Percentiles rank a stretch among this genome's conserved stretches.
These are phyloP conservation scores for Monosporascus sp. DNA, from an alignment of 2,329 filamentous ascomycete species.

Conservation along the genomic window DNA sequence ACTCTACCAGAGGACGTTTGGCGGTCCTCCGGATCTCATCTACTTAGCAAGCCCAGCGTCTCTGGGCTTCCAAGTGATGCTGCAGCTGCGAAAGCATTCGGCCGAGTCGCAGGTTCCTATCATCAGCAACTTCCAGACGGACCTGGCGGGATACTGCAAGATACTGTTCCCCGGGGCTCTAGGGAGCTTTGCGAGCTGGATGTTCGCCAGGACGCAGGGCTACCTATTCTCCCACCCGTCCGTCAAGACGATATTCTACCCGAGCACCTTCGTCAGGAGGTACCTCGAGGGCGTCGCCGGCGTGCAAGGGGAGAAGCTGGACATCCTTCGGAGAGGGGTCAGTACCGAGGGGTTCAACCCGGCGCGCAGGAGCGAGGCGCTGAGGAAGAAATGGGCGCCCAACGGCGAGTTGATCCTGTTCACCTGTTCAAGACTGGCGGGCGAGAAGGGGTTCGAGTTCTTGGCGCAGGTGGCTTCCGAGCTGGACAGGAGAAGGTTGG, in stretches of 20 bases:
- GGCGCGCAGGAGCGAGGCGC: conserved; percentile 39
- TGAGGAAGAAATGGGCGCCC: conserved; percentile 51
- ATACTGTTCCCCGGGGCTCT: conserved; percentile 63
- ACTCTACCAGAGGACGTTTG: conserved; percentile 56
- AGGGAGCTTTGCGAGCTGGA: conserved; percentile 54
- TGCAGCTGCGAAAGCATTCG: conserved; percentile 59
- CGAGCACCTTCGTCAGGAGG: conserved; percentile 54
- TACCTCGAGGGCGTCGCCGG: conserved; percentile 52
- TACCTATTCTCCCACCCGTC: conserved; percentile 58
- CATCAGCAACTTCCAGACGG: conserved; percentile 67
- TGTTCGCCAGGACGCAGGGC: conserved; percentile 59
- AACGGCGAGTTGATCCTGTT: conserved; percentile 60
- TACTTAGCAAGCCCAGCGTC: conserved; percentile 66
- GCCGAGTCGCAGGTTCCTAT: conserved; percentile 50
- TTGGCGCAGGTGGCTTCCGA: conserved; percentile 49
- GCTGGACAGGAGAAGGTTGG: conserved; percentile 48
- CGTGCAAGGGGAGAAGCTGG: conserved; percentile 51
- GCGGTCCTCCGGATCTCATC: conserved; percentile 55
- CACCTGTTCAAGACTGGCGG: conserved; percentile 61
- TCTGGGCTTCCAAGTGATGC: conserved; percentile 64
- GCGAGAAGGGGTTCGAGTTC: conserved; percentile 67
- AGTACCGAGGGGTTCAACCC: conserved; percentile 59
- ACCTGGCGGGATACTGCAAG: conserved; percentile 62
- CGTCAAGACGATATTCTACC: conserved; percentile 64
- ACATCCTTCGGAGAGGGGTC: conserved; percentile 59